These are phyloP conservation scores for Ephemerocybe angulata DNA, from an alignment of 768 basidiomycete genomes.

Conservation along the genomic window DNA sequence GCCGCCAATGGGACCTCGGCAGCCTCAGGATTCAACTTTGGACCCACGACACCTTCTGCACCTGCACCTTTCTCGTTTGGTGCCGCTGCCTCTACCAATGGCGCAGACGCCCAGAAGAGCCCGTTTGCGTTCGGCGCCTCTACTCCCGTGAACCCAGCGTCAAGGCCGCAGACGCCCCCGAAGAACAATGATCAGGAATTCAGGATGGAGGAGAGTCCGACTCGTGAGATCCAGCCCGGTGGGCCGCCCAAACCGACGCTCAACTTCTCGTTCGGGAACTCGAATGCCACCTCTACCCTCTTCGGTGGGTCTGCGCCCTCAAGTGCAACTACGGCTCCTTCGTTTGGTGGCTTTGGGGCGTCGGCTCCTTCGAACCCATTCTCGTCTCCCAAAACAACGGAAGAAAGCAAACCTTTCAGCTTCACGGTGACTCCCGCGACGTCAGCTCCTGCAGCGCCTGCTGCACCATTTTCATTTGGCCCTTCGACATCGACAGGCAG, in stretches of 20 bases:
- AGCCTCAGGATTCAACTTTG: conserved; percentile 40
- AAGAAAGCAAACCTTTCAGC: conserved; percentile 43
- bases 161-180: conserved; percentile 64
- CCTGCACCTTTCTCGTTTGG: conserved; percentile 46
- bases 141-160: conserved; percentile 25
- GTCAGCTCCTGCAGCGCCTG: conserved; percentile 24
- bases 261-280: conserved; percentile 45
- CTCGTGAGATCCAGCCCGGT: conserved; percentile 52
- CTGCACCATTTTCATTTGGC: conserved; percentile 7
- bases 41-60: conserved; percentile 24
- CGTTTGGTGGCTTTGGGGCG: conserved; percentile 38
- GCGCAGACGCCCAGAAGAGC: conserved; percentile 46
- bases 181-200: conserved; percentile 61
- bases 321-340: conserved; percentile 17
- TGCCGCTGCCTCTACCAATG: conserved; percentile 37
- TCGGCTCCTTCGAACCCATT: conserved; percentile 44
- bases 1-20: conserved; percentile 18
- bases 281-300: conserved; percentile 19
- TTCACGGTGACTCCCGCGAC: conserved; percentile 44
- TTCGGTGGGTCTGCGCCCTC: conserved; percentile 28
- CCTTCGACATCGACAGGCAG: conserved; percentile 5
- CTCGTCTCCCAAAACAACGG: conserved; percentile 40
- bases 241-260: conserved; percentile 38
- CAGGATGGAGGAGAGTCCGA: conserved; percentile 81
- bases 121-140: conserved; percentile 52